Evolutionary conservation across 768 basidiomycete genomes (phyloP).

Genomic region (Daedaleopsis sinensis): DNA sequence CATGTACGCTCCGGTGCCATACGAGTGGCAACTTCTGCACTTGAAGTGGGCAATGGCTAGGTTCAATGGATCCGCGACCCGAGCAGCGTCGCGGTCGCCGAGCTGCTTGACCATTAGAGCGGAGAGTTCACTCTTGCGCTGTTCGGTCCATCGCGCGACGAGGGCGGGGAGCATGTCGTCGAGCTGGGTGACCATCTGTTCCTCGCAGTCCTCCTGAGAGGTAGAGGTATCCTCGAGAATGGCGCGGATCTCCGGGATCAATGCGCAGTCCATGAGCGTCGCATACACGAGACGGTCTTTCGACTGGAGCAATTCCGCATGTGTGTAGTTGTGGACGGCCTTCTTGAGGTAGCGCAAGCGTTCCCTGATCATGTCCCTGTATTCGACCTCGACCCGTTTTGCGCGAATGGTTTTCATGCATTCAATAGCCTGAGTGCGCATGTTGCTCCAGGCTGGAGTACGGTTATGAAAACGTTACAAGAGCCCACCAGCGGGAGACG

Average conservation of each 20-base stretch:
- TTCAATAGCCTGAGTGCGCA: neutral
- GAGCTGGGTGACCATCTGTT: neutral
- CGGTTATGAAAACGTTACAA: neutral
- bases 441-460: neutral
- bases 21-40: neutral
- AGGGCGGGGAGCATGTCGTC: neutral
- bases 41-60: neutral
- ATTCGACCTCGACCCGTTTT: neutral
- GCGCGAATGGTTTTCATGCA: neutral
- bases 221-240: neutral
- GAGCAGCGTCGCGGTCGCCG: neutral
- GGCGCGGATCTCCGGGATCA: constrained; percentile 9
- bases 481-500: neutral
- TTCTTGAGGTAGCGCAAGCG: neutral
- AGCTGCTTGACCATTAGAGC: neutral
- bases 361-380: neutral
- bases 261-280: neutral
- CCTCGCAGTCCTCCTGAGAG: neutral
- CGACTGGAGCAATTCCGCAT: neutral
- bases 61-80: neutral
- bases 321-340: neutral
- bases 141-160: constrained; percentile 1
- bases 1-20: neutral
- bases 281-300: neutral
- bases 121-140: neutral